Percentiles rank a stretch among this genome's conserved stretches.
Conservation (phyloP, 345 rosid species). For the Boechera divaricarpa region DNA sequence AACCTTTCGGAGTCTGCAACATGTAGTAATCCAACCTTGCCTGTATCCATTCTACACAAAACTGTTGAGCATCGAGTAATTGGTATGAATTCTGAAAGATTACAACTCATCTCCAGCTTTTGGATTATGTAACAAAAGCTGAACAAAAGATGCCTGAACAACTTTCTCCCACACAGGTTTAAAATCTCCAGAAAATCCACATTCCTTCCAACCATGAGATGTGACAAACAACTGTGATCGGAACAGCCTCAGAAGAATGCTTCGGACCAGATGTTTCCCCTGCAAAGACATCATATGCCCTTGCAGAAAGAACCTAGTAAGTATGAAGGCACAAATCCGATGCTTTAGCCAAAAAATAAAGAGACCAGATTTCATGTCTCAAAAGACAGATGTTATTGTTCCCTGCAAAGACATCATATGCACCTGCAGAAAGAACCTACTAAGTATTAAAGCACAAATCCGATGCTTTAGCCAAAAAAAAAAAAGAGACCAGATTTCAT, state of each 20-base stretch:
- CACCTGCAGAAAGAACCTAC: neutral
- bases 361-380: neutral
- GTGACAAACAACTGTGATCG: constrained; percentile 60
- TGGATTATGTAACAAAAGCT: neutral
- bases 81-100: no score
- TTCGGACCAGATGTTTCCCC: constrained; percentile 65
- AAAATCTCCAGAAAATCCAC: constrained; percentile 45
- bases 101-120: neutral
- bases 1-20: neutral
- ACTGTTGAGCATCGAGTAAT: neutral
- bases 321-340: no score
- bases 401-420: constrained; percentile 59
- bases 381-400: constrained; percentile 45
- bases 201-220: constrained; percentile 24
- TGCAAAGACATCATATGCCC: constrained; percentile 46
- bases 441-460: no score
- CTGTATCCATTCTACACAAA: neutral
- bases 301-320: neutral
- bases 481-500: neutral
- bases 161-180: constrained; percentile 59
- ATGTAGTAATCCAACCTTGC: neutral
- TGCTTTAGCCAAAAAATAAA: neutral
- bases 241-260: constrained; percentile 61
- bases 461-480: neutral
- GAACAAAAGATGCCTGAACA: constrained; percentile 42